Evolutionary conservation across 768 basidiomycete genomes (phyloP).

Genomic region (Phaffia tasmanica): DNA sequence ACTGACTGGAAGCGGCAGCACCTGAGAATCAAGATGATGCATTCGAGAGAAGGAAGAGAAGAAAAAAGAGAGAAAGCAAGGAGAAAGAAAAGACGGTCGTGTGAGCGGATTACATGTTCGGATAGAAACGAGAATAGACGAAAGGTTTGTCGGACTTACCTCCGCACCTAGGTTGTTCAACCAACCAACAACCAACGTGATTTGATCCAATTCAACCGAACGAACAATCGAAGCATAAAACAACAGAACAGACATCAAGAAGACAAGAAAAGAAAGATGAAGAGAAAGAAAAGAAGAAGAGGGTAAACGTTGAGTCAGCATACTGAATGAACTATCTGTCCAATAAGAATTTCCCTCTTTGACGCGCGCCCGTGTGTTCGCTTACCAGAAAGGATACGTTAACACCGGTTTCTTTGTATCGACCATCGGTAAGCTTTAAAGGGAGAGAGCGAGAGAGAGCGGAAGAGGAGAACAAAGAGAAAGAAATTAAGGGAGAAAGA

Average conservation of each 20-base stretch:
- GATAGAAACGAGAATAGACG: too few relatives aligned
- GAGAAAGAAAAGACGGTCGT: too few relatives aligned
- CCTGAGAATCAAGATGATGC: background rate
- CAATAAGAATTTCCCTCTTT: background rate
- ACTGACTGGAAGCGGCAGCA: slow-evolving; percentile 19
- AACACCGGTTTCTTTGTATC: slow-evolving; percentile 1
- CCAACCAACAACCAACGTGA: background rate
- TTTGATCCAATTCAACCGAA: background rate
- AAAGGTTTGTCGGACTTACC: background rate
- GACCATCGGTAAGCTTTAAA: too few relatives aligned
- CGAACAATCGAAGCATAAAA: background rate
- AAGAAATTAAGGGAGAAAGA: too few relatives aligned
- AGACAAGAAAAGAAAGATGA: background rate
- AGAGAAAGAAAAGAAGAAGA: background rate
- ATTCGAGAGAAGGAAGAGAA: background rate
- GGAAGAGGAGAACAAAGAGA: too few relatives aligned
- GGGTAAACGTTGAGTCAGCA: background rate
- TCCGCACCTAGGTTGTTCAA: too few relatives aligned
- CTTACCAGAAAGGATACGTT: slow-evolving; percentile 24
- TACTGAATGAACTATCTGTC: background rate
- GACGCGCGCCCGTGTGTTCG: too few relatives aligned
- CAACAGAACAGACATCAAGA: background rate
- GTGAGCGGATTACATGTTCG: slow-evolving; percentile 15
- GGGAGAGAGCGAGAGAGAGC: too few relatives aligned
- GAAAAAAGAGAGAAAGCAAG: background rate